These are phyloP conservation scores for Ustilago crameri DNA, from an alignment of 1,284 basidiomycete species.

Conservation along the genomic window DNA sequence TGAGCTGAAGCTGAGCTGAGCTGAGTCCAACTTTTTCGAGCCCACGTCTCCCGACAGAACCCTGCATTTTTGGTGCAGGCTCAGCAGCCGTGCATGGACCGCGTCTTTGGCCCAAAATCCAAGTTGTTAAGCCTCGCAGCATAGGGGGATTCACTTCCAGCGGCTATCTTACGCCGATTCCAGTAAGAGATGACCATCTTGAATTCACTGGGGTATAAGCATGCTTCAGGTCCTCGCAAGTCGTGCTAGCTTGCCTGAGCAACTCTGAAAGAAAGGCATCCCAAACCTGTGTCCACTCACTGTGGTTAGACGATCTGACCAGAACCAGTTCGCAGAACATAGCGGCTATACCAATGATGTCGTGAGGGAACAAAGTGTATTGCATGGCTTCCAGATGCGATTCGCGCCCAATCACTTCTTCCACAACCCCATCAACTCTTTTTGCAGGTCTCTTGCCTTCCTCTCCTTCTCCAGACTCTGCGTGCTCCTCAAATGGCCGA, in stretches of 20 bases:
- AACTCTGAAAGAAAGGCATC: too few species aligned
- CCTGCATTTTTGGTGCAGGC: conserved; percentile 25
- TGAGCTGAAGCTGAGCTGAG: conserved; percentile 20
- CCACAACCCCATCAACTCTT: conserved; percentile 83
- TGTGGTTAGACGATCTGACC: too few species aligned
- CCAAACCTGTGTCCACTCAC: too few species aligned
- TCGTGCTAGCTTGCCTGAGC: too few species aligned
- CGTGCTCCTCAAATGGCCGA: conserved; percentile 86
- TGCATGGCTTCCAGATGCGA: background rate
- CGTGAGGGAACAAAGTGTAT: background rate
- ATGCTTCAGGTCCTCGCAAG: too few species aligned
- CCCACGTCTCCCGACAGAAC: conserved; percentile 6
- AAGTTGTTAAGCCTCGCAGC: conserved; percentile 6
- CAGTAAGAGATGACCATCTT: too few species aligned
- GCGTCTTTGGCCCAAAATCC: background rate
- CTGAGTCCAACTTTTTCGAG: conserved; percentile 2
- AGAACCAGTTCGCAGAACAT: too few species aligned
- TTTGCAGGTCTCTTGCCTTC: conserved; percentile 85
- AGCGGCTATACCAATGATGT: background rate
- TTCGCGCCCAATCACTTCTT: conserved; percentile 32
- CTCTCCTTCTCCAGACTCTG: conserved; percentile 85
- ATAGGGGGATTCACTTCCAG: too few species aligned
- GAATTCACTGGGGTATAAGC: too few species aligned
- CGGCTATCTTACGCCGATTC: too few species aligned
- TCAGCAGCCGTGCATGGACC: conserved; percentile 16